These are phyloP conservation scores for Ascosphaera aggregata DNA, from an alignment of 2,329 filamentous ascomycete species.

Conservation along the genomic window DNA sequence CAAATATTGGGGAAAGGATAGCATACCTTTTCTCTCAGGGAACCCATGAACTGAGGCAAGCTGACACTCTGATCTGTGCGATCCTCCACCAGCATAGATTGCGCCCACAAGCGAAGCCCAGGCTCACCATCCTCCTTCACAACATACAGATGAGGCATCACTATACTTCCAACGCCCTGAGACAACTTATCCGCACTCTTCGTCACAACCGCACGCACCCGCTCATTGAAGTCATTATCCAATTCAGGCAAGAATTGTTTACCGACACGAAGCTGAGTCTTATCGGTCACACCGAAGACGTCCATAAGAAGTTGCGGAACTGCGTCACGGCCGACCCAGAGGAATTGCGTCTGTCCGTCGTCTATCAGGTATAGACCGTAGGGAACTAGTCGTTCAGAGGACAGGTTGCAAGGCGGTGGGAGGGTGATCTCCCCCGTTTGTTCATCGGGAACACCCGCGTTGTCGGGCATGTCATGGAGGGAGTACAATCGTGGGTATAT, in stretches of 20 bases:
- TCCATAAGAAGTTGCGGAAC: conserved; percentile 73
- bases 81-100: conserved; percentile 88
- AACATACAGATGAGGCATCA: conserved; percentile 79
- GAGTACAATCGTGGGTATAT: conserved; percentile 74
- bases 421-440: conserved; percentile 75
- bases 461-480: conserved; percentile 88
- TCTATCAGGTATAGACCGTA: conserved; percentile 94
- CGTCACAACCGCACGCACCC: conserved; percentile 67
- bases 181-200: conserved; percentile 78
- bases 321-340: conserved; percentile 86
- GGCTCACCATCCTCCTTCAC: conserved; percentile 92
- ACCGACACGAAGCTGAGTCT: conserved; percentile 66
- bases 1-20: conserved; percentile 3
- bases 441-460: conserved; percentile 62
- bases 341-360: conserved; percentile 89
- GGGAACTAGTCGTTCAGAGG: conserved; percentile 64
- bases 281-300: conserved; percentile 73
- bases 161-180: conserved; percentile 76
- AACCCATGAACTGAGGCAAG: conserved; percentile 80
- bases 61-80: conserved; percentile 84
- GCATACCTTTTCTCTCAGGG: conserved; percentile 78
- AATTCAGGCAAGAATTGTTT: conserved; percentile 71
- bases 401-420: conserved; percentile 63
- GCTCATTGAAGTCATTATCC: conserved; percentile 92
- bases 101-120: conserved; percentile 84